Conservation (phyloP, 139 green algal species). For the Chlamydomonas sp. region DNA sequence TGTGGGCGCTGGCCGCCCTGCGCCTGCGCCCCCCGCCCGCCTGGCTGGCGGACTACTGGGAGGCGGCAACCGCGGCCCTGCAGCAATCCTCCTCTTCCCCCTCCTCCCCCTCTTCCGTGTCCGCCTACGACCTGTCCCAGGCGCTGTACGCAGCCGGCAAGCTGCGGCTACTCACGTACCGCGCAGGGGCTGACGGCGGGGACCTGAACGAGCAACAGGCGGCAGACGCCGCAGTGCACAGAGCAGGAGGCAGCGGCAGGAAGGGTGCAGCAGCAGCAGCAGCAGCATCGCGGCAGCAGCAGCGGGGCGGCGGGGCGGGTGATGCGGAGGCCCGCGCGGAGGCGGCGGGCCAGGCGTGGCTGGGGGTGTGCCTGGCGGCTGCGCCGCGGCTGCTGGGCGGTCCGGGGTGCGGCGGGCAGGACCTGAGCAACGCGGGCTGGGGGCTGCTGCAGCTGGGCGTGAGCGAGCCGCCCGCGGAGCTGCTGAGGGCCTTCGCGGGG, state of each 20-base stretch:
- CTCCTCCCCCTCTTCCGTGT: slow-evolving; percentile 17
- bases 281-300: too few relatives aligned
- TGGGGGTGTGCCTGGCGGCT: not conserved
- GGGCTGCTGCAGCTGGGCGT: slow-evolving; percentile 30
- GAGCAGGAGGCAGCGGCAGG: too few relatives aligned
- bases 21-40: slow-evolving; percentile 28
- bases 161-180: slow-evolving; percentile 14
- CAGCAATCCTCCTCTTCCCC: not conserved
- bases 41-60: slow-evolving; percentile 40
- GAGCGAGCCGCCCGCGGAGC: not conserved
- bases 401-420: slow-evolving; percentile 19
- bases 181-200: not conserved
- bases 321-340: not conserved
- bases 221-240: too few relatives aligned
- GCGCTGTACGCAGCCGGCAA: slow-evolving; percentile 40
- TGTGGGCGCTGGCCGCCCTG: slow-evolving; percentile 40
- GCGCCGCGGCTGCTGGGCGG: slow-evolving; percentile 12
- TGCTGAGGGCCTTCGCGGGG: not conserved
- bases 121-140: slow-evolving; percentile 46
- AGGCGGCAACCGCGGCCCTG: not conserved
- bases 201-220: not conserved
- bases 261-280: too few relatives aligned
- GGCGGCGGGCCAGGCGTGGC: not conserved
- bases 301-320: not conserved
- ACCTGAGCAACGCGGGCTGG: slow-evolving; percentile 45